Conservation (phyloP, 768 basidiomycete genomes). For the Dacryopinax spathularia region DNA sequence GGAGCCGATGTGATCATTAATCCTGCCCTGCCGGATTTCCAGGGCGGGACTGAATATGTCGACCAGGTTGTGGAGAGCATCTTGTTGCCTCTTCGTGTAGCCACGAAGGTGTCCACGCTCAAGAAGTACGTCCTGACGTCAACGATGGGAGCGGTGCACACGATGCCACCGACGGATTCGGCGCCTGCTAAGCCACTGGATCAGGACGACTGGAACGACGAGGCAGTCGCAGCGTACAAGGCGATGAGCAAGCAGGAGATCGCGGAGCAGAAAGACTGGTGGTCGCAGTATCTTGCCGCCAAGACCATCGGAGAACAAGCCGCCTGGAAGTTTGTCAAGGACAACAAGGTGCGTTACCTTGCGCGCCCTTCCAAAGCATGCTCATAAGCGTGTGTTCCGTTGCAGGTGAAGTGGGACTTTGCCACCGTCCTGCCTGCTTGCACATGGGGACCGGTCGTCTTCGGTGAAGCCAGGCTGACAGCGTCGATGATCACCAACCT, state of each 20-base stretch:
- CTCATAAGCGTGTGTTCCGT: neutral
- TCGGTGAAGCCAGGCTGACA: neutral
- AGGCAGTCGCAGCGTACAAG: neutral
- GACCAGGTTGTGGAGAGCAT: neutral
- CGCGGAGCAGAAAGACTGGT: neutral
- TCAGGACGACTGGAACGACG: neutral
- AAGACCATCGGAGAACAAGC: neutral
- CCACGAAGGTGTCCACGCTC: neutral
- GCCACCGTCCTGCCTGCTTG: neutral
- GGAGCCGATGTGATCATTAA: neutral
- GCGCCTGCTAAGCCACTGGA: neutral
- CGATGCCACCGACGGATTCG: neutral
- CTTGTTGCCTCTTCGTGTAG: neutral
- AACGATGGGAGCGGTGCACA: neutral
- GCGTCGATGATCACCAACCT: neutral
- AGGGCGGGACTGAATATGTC: neutral
- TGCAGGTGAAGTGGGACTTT: neutral
- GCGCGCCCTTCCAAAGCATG: neutral
- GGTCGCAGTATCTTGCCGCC: neutral
- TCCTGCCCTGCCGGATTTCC: neutral
- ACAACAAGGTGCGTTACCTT: neutral
- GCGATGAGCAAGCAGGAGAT: neutral
- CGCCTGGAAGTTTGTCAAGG: neutral
- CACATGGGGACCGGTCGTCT: neutral
- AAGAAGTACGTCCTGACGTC: neutral